A percentile compares a stretch with the other conserved stretches of the same genome.
phyloP scores from a whole-genome alignment of 371 early-diverging fungal species.

The Rhizopus stolonifer region DNA sequence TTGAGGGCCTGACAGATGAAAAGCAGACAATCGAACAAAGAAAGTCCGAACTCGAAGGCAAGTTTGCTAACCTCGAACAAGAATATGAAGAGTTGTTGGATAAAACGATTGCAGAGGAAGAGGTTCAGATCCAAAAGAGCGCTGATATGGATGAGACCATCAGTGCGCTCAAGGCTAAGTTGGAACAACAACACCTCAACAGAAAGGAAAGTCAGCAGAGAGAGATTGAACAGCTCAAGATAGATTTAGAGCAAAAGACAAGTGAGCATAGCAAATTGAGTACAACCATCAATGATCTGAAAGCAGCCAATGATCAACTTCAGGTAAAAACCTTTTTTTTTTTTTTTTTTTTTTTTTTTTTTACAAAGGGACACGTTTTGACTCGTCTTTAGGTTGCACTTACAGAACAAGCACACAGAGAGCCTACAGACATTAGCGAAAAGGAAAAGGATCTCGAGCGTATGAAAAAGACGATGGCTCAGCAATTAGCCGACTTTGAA shows the following conservation, averaged over 20 bases:
- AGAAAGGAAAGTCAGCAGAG: slow-evolving; percentile 75
- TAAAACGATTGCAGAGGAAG: slow-evolving; percentile 91
- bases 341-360: no score
- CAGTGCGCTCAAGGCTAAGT: slow-evolving; percentile 75
- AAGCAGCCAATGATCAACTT: slow-evolving; percentile 69
- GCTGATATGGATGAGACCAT: slow-evolving; percentile 72
- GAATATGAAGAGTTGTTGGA: slow-evolving; percentile 93
- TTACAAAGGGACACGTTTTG: no score
- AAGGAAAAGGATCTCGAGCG: slow-evolving; percentile 85
- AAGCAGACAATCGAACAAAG: slow-evolving; percentile 61
- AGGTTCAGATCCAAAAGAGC: slow-evolving; percentile 59
- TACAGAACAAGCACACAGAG: slow-evolving; percentile 23
- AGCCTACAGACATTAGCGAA: slow-evolving; percentile 36
- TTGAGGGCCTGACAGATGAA: slow-evolving; percentile 62
- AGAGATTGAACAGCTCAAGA: slow-evolving; percentile 74
- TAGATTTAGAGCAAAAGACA: slow-evolving; percentile 65
- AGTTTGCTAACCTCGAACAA: slow-evolving; percentile 69
- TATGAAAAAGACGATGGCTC: slow-evolving; percentile 85
- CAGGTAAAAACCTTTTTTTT: no score
- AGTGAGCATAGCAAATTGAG: slow-evolving; percentile 68
- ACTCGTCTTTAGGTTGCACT: slow-evolving; percentile 26
- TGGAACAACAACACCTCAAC: slow-evolving; percentile 79
- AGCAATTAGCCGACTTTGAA: slow-evolving; percentile 92
- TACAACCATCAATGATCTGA: slow-evolving; percentile 59
- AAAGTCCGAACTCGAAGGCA: slow-evolving; percentile 72